These are phyloP conservation scores for Lipomyces yamadae DNA, from an alignment of 805 yeast species.

Conservation along the genomic window DNA sequence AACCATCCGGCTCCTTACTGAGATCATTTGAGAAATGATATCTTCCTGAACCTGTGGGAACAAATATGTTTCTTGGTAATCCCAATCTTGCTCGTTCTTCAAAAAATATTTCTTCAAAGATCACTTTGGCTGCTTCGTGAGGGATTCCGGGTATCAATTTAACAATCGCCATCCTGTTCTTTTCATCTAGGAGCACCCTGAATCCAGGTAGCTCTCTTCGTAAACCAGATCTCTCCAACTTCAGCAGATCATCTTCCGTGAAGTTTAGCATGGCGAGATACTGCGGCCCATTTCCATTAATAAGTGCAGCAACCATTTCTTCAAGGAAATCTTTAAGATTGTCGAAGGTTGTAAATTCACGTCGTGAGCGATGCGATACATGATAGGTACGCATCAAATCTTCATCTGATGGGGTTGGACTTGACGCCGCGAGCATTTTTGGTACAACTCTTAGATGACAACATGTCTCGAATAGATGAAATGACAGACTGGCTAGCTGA, in stretches of 20 bases:
- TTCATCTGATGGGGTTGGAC: neutral
- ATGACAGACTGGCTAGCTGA: neutral
- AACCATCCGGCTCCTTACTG: neutral
- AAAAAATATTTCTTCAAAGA: neutral
- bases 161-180: neutral
- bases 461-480: neutral
- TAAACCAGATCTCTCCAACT: neutral
- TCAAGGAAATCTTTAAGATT: too few relatives aligned
- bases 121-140: neutral
- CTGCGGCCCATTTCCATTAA: too few relatives aligned
- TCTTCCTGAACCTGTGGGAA: neutral
- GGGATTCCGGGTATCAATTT: neutral
- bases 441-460: neutral
- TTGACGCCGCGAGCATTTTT: neutral
- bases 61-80: neutral
- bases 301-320: too few relatives aligned
- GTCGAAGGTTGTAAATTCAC: neutral
- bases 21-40: neutral
- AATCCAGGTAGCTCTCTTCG: neutral
- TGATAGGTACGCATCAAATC: neutral
- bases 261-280: neutral
- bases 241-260: neutral
- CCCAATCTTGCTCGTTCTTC: neutral
- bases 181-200: neutral
- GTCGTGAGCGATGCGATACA: neutral